Evolutionary conservation across 2,329 filamentous ascomycete species (phyloP), one percentile per base, ranked within the genome.

Genomic region (Sporothrix sp.): DNA sequence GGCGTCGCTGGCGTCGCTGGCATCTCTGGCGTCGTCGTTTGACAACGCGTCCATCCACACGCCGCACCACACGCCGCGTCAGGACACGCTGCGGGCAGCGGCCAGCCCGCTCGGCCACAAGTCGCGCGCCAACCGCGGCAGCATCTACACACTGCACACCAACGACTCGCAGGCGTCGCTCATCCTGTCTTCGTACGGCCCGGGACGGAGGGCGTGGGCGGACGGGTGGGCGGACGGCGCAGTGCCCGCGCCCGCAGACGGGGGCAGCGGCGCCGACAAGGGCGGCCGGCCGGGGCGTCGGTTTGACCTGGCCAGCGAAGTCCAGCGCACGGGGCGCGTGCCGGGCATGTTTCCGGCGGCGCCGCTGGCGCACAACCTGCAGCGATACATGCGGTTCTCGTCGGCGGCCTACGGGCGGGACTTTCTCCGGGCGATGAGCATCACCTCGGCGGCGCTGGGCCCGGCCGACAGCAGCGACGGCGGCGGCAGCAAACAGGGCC

Each of bases 371-470:
- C 70, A 73, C 28, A 84, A 82, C 58, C 77, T 84, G 21, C 75
- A 75, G 3, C 71, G 81, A 32, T 84, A 82, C 54, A 81, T 84
- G 68, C 73, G 78, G 3, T 84, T 82, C 58, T 79, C 81, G 1
- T 83, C 81, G 2, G 81, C 81, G 1, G 78, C 79, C 0, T 84
- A 85, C 51, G 81, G 81, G 0, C 78, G 78, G 0, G 73, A 73
- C 40, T 84, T 84, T 53, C 68, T 84, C 43, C 75, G 76, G 50
- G 69, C 82, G 20, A 71, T 84, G 68, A 79, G 80, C 2, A 81
- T 84, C 25, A 71, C 71, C 0, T 74, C 75, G 55, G 63, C 76
- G 40, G 28, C 40, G 0, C 65, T 74, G 62, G 68, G 73, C 2
- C 60, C 66, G 25, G 65, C 65, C 14, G 60, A 67, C 50, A 70